Conservation (phyloP, 768 basidiomycete genomes). For the Omphalotus guepiniiformis region DNA sequence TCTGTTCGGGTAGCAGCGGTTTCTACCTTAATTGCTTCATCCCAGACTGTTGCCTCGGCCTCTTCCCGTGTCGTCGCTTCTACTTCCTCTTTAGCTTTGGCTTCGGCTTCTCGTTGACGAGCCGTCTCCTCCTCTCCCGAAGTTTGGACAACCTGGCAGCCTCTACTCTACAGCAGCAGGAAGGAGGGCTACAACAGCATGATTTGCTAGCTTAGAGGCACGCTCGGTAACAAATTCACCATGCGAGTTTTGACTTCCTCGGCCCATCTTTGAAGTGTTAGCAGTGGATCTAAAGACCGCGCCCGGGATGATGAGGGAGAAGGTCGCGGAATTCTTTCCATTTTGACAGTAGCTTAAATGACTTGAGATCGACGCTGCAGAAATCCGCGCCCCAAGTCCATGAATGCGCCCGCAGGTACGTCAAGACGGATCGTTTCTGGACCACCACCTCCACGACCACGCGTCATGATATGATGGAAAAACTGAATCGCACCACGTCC, state of each 20-base stretch:
- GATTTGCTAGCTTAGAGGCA: slow-evolving; percentile 61
- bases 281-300: slow-evolving; percentile 71
- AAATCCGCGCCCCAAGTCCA: slow-evolving; percentile 55
- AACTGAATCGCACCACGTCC: slow-evolving; percentile 79
- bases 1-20: too few relatives aligned
- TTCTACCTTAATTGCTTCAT: slow-evolving; percentile 33
- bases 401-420: slow-evolving; percentile 60
- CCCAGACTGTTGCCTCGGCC: slow-evolving; percentile 35
- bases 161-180: slow-evolving; percentile 77
- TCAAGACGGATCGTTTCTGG: slow-evolving; percentile 76
- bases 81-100: slow-evolving; percentile 28
- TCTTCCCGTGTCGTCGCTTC: slow-evolving; percentile 26
- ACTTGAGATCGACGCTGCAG: slow-evolving; percentile 42
- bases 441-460: slow-evolving; percentile 47
- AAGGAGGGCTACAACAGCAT: slow-evolving; percentile 68
- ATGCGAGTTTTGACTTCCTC: slow-evolving; percentile 81
- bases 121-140: slow-evolving; percentile 52
- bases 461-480: slow-evolving; percentile 76
- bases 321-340: slow-evolving; percentile 50
- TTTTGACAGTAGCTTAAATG: slow-evolving; percentile 54
- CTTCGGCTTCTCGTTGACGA: slow-evolving; percentile 32
- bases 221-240: slow-evolving; percentile 71
- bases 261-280: slow-evolving; percentile 83
- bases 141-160: slow-evolving; percentile 50
- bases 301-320: slow-evolving; percentile 35